Percentiles rank a stretch among this genome's conserved stretches.
Conservation (phyloP, 129 eudicot genomes). For the Oenanthe sinensis region DNA sequence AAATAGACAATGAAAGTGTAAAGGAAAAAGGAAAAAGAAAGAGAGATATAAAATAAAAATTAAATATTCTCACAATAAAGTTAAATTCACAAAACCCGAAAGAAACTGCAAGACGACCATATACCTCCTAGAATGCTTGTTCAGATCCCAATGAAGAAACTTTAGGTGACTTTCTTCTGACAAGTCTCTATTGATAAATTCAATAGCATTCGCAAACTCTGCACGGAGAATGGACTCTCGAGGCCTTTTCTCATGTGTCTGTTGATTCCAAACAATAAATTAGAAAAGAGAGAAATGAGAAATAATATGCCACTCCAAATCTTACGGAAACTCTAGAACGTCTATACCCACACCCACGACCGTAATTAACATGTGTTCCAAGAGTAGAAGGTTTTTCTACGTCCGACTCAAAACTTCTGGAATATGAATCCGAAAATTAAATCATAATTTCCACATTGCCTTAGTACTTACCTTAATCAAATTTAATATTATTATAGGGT, state of each 20-base stretch:
- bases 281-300: not conserved
- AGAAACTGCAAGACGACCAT: not conserved
- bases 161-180: slow-evolving; percentile 29
- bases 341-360: not conserved
- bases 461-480: slow-evolving; percentile 41
- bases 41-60: not conserved
- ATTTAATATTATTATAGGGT: slow-evolving; percentile 42
- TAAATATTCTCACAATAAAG: not conserved
- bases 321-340: slow-evolving; percentile 10
- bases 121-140: slow-evolving; percentile 70
- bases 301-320: not conserved
- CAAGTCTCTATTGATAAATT: slow-evolving; percentile 27
- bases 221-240: slow-evolving; percentile 42
- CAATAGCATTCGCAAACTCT: slow-evolving; percentile 39
- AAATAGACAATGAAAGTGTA: not conserved
- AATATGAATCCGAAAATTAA: not conserved
- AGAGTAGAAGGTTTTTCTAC: not conserved
- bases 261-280: slow-evolving; percentile 17
- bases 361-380: too few relatives aligned
- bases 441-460: not conserved
- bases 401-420: not conserved
- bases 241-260: slow-evolving; percentile 45
- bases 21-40: not conserved
- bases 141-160: slow-evolving; percentile 45
- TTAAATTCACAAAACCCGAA: not conserved